Conservation (phyloP, 23 red algal species). For the Gracilaria domingensis region DNA sequence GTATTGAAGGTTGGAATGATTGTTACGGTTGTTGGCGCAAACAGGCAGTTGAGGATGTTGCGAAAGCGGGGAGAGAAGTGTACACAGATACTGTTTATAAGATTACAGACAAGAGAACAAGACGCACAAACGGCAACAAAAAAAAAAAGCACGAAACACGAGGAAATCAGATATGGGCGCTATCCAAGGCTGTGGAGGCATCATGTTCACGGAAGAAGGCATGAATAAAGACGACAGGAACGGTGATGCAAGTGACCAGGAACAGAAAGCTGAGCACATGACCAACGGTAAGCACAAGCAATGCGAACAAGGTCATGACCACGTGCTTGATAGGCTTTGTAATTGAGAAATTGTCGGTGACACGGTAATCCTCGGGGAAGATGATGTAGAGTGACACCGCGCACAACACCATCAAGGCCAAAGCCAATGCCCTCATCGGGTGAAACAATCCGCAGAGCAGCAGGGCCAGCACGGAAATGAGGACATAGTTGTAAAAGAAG, state of each 20-base stretch:
- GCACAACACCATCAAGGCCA: slow-evolving; percentile 22
- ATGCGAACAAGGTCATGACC: slow-evolving; percentile 49
- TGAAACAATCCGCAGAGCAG: slow-evolving; percentile 38
- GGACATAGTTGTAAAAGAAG: slow-evolving; percentile 88
- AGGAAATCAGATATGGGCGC: neutral
- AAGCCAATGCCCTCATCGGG: slow-evolving; percentile 31
- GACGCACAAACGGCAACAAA: neutral
- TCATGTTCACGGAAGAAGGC: slow-evolving; percentile 59
- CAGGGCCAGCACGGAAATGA: slow-evolving; percentile 32
- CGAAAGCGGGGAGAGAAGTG: too few species aligned
- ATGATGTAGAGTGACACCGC: slow-evolving; percentile 60
- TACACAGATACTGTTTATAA: too few species aligned
- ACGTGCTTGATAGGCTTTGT: slow-evolving; percentile 61
- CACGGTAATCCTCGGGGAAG: slow-evolving; percentile 57
- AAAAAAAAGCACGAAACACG: neutral
- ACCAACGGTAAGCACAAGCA: slow-evolving; percentile 67
- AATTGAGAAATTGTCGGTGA: slow-evolving; percentile 44
- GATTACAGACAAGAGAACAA: neutral
- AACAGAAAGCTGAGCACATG: slow-evolving; percentile 63
- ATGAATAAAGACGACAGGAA: slow-evolving; percentile 64
- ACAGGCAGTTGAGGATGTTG: too few species aligned
- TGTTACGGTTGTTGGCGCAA: too few species aligned
- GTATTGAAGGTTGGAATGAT: too few species aligned
- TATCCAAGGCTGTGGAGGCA: slow-evolving; percentile 7
- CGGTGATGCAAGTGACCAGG: slow-evolving; percentile 28